Evolutionary conservation across 768 basidiomycete genomes (phyloP).

Genomic region (Psilocybe subaeruginosa): DNA sequence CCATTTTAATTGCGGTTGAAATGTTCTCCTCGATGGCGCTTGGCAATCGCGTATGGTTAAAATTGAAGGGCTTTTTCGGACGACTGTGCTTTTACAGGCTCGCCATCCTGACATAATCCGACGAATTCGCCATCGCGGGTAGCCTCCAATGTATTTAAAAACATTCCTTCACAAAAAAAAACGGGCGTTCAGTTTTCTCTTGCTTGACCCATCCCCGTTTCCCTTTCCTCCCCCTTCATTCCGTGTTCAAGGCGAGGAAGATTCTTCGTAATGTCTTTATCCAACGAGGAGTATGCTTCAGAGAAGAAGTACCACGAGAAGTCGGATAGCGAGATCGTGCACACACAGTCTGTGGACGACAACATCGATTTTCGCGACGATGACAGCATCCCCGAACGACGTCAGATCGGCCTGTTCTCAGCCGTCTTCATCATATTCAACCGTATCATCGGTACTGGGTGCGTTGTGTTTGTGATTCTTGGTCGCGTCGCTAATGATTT

Average conservation of each 20-base stretch:
- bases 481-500: background rate
- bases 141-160: background rate
- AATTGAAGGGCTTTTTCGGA: background rate
- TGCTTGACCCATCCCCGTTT: background rate
- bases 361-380: background rate
- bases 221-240: background rate
- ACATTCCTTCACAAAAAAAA: background rate
- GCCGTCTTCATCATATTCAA: slow-evolving; percentile 47
- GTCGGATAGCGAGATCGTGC: background rate
- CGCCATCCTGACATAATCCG: background rate
- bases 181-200: background rate
- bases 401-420: slow-evolving; percentile 27
- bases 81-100: background rate
- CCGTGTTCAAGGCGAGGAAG: background rate
- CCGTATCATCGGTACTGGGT: slow-evolving; percentile 47
- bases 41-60: background rate
- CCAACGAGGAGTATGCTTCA: background rate
- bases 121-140: background rate
- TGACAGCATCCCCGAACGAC: slow-evolving; percentile 2
- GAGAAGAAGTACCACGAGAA: background rate
- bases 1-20: background rate
- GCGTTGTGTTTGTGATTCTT: slow-evolving; percentile 12
- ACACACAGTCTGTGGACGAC: background rate
- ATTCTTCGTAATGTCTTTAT: background rate
- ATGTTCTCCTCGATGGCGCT: background rate